phyloP scores from a whole-genome alignment of 2,329 filamentous ascomycete genomes.

The Talaromyces sp. region DNA sequence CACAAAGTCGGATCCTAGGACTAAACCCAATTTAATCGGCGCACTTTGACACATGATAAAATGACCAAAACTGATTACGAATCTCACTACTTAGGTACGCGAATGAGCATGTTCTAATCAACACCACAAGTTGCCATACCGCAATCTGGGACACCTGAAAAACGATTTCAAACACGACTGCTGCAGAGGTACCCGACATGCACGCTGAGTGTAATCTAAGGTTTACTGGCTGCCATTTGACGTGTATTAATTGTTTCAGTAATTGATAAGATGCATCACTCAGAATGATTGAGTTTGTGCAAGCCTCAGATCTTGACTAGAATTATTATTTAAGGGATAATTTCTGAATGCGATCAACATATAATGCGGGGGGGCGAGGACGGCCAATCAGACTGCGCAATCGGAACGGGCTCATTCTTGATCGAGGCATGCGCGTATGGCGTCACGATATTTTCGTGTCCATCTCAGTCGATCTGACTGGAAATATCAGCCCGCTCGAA shows the following conservation, averaged over 20 bases:
- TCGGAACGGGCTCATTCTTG: not conserved
- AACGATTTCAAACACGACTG: not conserved
- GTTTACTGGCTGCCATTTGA: not conserved
- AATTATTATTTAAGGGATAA: not conserved
- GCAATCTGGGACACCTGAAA: not conserved
- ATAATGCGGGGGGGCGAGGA: not conserved
- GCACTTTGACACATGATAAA: no score
- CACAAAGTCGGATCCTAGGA: no score
- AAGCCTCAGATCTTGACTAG: not conserved
- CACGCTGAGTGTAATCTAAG: not conserved
- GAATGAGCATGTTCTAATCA: no score
- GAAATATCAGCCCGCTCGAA: not conserved
- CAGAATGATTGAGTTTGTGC: not conserved
- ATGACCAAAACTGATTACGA: no score
- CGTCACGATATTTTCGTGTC: not conserved
- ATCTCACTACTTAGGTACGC: no score
- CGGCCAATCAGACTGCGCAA: not conserved
- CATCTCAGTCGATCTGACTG: not conserved
- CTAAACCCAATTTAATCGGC: no score
- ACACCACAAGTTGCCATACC: not conserved
- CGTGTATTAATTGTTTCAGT: not conserved
- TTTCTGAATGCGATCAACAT: not conserved
- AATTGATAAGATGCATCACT: not conserved
- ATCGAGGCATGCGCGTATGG: not conserved
- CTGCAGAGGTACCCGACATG: slow-evolving; percentile 2